Evolutionary conservation across 192 early-diverging fungal genomes (phyloP).

Genomic region (Coemansia sp.): DNA sequence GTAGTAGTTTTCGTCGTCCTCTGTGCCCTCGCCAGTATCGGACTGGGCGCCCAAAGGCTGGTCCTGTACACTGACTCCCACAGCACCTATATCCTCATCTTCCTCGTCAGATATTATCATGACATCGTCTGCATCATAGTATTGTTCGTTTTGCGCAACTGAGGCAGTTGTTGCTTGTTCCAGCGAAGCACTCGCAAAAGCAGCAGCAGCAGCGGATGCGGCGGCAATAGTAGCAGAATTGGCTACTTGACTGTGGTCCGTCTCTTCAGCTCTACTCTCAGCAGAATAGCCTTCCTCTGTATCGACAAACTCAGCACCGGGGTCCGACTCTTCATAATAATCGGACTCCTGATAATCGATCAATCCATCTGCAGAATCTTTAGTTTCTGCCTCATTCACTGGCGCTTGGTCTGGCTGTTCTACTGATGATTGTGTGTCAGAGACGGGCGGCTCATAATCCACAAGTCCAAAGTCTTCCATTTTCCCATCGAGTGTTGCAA

Average conservation of each 20-base stretch:
- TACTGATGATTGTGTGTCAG: constrained; percentile 9
- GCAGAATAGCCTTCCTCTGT: not conserved
- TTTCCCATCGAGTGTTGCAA: not conserved
- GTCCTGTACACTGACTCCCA: no score
- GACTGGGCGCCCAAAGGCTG: no score
- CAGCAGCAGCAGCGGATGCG: no score
- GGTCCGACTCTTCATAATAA: constrained; percentile 27
- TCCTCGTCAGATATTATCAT: not conserved
- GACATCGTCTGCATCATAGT: no score
- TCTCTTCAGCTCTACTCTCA: not conserved
- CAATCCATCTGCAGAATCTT: not conserved
- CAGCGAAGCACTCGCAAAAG: no score
- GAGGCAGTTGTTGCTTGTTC: no score
- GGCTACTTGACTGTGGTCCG: not conserved
- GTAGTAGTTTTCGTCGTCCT: not conserved
- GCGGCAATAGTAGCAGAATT: not conserved
- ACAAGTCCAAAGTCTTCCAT: constrained; percentile 46
- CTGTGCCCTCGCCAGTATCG: no score
- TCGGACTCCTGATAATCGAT: constrained; percentile 2
- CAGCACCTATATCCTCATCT: not conserved
- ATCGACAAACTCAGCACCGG: not conserved
- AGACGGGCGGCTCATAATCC: constrained; percentile 42
- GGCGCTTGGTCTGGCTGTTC: not conserved
- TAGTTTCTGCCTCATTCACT: not conserved
- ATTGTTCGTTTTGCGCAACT: no score